Evolutionary conservation across 192 early-diverging fungal species (phyloP).

Genomic region (Backusella circina): DNA sequence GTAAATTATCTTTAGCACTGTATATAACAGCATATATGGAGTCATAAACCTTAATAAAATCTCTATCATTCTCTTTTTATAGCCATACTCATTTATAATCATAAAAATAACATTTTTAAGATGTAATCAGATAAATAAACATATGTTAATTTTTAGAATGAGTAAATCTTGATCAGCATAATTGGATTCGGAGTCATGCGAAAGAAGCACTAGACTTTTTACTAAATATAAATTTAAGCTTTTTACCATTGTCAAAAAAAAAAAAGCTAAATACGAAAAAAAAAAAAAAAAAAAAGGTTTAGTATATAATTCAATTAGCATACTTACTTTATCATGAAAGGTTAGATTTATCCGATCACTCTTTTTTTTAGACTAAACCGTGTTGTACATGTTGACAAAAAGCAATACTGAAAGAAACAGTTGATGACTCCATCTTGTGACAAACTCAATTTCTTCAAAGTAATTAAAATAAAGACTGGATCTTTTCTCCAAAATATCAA

Average conservation of each 20-base stretch:
- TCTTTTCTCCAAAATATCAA: too few relatives aligned
- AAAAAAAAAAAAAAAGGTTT: neutral
- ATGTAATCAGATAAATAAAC: neutral
- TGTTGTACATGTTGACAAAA: neutral
- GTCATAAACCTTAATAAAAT: neutral
- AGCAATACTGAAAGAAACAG: neutral
- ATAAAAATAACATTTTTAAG: neutral
- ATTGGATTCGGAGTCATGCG: neutral
- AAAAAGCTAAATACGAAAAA: too few relatives aligned
- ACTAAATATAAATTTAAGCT: neutral
- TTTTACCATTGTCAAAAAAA: neutral
- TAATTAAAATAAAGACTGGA: too few relatives aligned
- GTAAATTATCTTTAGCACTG: neutral
- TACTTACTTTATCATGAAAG: neutral
- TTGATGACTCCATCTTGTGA: neutral
- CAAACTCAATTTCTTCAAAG: neutral
- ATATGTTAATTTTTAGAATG: neutral
- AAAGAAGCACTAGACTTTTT: neutral
- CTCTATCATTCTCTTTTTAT: neutral
- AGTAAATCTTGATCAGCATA: neutral
- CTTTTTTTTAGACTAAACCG: neutral
- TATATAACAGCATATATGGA: neutral
- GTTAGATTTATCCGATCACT: neutral
- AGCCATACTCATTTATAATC: neutral
- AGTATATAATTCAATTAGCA: neutral